A percentile compares a stretch with the other conserved stretches of the same genome.
Conservation (phyloP, 805 yeast genomes). For the Suhomyces sp. region DNA sequence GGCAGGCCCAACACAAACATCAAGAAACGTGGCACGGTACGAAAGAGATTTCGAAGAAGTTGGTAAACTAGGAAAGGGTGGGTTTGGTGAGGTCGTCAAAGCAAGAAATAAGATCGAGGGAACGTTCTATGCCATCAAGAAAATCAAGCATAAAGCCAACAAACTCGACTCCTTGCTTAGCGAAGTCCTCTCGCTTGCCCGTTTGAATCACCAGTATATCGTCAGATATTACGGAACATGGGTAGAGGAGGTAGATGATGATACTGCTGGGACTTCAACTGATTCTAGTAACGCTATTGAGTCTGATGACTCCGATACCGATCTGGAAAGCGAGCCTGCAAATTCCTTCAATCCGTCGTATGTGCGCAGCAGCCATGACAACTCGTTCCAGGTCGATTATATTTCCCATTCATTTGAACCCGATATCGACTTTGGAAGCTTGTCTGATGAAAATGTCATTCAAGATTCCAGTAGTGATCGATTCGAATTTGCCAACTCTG, state of each 20-base stretch:
- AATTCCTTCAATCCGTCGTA: conserved; percentile 19
- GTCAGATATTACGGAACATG: conserved; percentile 97
- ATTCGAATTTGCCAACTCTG: conserved; percentile 32
- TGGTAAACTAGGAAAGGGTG: conserved; percentile 89
- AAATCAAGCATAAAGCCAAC: conserved; percentile 77
- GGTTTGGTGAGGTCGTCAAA: conserved; percentile 97
- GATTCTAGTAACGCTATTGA: conserved; percentile 9
- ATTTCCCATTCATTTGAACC: conserved; percentile 63
- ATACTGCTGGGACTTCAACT: conserved; percentile 16
- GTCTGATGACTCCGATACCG: conserved; percentile 7
- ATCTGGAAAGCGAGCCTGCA: conserved; percentile 17
- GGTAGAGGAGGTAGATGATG: conserved; percentile 70
- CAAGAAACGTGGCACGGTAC: conserved; percentile 59
- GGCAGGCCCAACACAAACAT: neutral
- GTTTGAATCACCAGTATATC: conserved; percentile 92
- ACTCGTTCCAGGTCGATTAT: conserved; percentile 53
- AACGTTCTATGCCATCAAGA: conserved; percentile 89
- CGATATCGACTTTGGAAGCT: conserved; percentile 51
- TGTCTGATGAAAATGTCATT: conserved; percentile 26
- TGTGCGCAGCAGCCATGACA: conserved; percentile 15
- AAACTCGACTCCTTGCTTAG: conserved; percentile 77
- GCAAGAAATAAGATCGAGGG: conserved; percentile 94
- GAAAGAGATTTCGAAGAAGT: conserved; percentile 94
- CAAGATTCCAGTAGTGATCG: conserved; percentile 23
- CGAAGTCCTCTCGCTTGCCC: conserved; percentile 88